Percentiles rank a stretch among this genome's conserved stretches.
phyloP scores from a whole-genome alignment of 2,329 filamentous ascomycete genomes.

The Elsinoe necatrix region DNA sequence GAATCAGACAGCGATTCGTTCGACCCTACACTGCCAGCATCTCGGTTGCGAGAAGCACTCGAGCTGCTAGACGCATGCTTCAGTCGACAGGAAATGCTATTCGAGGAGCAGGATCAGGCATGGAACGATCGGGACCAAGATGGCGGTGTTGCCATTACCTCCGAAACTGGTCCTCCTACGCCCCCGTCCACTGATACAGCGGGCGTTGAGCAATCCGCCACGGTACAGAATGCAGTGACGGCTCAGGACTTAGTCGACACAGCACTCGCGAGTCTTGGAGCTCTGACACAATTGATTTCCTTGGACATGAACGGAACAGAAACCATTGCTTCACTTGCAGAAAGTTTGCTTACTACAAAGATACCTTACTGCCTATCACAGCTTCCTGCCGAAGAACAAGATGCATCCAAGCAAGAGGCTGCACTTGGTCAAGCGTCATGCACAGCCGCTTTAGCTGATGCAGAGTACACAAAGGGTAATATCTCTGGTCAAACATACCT shows the following conservation, averaged over 20 bases:
- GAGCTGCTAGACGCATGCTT: slow-evolving; percentile 49
- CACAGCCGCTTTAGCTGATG: slow-evolving; percentile 47
- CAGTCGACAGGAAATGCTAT: slow-evolving; percentile 38
- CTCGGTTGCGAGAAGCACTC: slow-evolving; percentile 51
- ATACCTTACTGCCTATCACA: slow-evolving; percentile 45
- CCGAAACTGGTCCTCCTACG: slow-evolving; percentile 23
- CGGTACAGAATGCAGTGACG: slow-evolving; percentile 58
- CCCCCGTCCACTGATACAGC: slow-evolving; percentile 8
- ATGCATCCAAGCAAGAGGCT: slow-evolving; percentile 22
- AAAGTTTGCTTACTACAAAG: slow-evolving; percentile 47
- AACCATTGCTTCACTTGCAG: slow-evolving; percentile 49
- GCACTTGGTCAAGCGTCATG: slow-evolving; percentile 50
- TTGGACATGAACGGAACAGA: slow-evolving; percentile 41
- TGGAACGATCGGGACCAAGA: slow-evolving; percentile 26
- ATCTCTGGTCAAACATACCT: slow-evolving; percentile 48
- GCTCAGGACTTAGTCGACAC: slow-evolving; percentile 59
- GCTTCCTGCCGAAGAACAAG: slow-evolving; percentile 23
- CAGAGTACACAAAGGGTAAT: slow-evolving; percentile 45
- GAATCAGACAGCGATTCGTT: slow-evolving; percentile 39
- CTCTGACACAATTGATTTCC: slow-evolving; percentile 40
- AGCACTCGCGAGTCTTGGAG: slow-evolving; percentile 51
- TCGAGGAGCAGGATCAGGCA: slow-evolving; percentile 34
- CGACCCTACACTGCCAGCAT: slow-evolving; percentile 40
- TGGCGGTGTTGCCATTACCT: slow-evolving; percentile 17
- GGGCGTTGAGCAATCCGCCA: slow-evolving; percentile 53